Conservation (phyloP, 2,329 filamentous ascomycete species). For the Hirsutella rhossiliensis region DNA sequence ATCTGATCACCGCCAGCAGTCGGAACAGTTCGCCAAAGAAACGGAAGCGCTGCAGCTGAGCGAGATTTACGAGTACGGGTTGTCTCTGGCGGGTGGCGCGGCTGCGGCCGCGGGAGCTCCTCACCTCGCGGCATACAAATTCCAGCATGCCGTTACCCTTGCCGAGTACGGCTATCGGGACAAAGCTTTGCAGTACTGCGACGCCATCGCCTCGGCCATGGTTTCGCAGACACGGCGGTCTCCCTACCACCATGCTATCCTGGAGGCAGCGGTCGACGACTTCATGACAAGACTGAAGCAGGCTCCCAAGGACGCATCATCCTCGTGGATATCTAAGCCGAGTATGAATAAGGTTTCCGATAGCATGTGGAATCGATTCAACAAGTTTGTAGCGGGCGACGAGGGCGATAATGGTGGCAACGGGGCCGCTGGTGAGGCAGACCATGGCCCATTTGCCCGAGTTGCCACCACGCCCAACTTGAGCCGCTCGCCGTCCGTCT, state of each 20-base stretch:
- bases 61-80: conserved; percentile 86
- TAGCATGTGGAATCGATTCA: conserved; percentile 84
- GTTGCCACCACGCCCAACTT: conserved; percentile 64
- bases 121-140: conserved; percentile 82
- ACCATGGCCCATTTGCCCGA: conserved; percentile 70
- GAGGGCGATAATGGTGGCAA: conserved; percentile 70
- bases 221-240: conserved; percentile 73
- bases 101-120: conserved; percentile 50
- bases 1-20: conserved; percentile 63
- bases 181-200: conserved; percentile 86
- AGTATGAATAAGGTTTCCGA: conserved; percentile 94
- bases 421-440: conserved; percentile 44
- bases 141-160: conserved; percentile 73
- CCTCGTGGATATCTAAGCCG: conserved; percentile 87
- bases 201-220: conserved; percentile 64
- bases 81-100: conserved; percentile 51
- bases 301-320: conserved; percentile 68
- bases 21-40: conserved; percentile 64
- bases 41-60: conserved; percentile 85
- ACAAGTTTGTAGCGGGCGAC: conserved; percentile 90
- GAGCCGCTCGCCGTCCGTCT: conserved; percentile 59
- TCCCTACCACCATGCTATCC: conserved; percentile 67
- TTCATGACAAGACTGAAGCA: conserved; percentile 73
- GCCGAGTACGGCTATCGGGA: conserved; percentile 72
- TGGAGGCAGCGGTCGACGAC: conserved; percentile 72